Evolutionary conservation across 1,284 basidiomycete species (phyloP).

Genomic region (Coniferiporia sulphurascens): DNA sequence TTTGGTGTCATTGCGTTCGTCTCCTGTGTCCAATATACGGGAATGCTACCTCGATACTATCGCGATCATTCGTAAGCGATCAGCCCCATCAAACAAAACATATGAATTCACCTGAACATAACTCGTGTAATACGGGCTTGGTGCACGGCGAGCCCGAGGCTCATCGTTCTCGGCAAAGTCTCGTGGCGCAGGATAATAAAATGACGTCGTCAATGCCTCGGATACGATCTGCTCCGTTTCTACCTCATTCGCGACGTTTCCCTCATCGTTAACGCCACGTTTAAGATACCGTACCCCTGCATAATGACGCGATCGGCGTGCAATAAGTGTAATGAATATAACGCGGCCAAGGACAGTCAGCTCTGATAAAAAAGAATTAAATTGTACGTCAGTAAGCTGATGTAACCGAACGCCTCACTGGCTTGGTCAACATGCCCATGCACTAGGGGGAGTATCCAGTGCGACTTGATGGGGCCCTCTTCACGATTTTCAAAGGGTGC

Average conservation of each 20-base stretch:
- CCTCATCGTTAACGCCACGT: slow-evolving; percentile 93
- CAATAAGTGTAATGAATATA: slow-evolving; percentile 92
- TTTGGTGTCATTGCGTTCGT: slow-evolving; percentile 85
- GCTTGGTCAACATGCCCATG: slow-evolving; percentile 99
- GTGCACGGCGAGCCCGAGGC: slow-evolving; percentile 37
- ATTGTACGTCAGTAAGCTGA: too few species aligned
- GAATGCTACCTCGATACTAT: slow-evolving; percentile 92
- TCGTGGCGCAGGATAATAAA: slow-evolving; percentile 61
- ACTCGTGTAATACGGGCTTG: slow-evolving; percentile 86
- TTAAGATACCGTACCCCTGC: slow-evolving; percentile 96
- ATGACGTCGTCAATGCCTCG: slow-evolving; percentile 89
- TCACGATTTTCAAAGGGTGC: slow-evolving; percentile 47
- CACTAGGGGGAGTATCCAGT: slow-evolving; percentile 91
- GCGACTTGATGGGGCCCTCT: slow-evolving; percentile 48
- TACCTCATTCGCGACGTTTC: slow-evolving; percentile 98
- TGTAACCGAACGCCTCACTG: slow-evolving; percentile 51
- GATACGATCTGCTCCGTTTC: slow-evolving; percentile 99
- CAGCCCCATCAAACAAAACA: neutral
- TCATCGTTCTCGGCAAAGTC: slow-evolving; percentile 24
- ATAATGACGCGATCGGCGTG: slow-evolving; percentile 90
- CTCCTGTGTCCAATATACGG: slow-evolving; percentile 95
- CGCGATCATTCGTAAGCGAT: neutral
- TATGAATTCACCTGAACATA: slow-evolving; percentile 73
- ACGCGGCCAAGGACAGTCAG: slow-evolving; percentile 87
- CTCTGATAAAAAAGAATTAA: slow-evolving; percentile 44